Percentiles rank a stretch among this genome's conserved stretches.
Conservation (phyloP, 1,139 yeast species). For the Scheffersomyces quercinus region DNA sequence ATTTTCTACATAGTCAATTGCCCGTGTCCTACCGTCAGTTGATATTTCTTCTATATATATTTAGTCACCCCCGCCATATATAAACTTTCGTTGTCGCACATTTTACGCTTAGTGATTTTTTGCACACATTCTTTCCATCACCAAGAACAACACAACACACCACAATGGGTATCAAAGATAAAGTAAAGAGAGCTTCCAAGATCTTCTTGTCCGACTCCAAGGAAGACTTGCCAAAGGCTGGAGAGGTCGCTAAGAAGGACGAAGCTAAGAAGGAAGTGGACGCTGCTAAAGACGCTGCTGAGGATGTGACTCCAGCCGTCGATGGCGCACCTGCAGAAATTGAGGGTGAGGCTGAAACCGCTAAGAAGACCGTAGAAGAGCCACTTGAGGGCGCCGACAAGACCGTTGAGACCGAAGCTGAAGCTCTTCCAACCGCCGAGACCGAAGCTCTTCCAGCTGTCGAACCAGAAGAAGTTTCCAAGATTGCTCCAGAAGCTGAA, state of each 20-base stretch:
- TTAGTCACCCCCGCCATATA: background rate
- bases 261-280: conserved; percentile 11
- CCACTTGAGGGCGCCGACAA: conserved; percentile 1
- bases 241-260: conserved; percentile 10
- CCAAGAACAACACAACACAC: background rate
- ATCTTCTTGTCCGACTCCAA: conserved; percentile 36
- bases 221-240: conserved; percentile 22
- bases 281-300: conserved; percentile 12
- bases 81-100: background rate
- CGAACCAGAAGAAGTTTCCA: conserved; percentile 3
- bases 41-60: too few species aligned
- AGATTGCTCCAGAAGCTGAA: conserved; percentile 9
- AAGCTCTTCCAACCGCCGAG: conserved; percentile 8
- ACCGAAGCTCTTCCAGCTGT: conserved; percentile 9
- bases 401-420: conserved; percentile 4
- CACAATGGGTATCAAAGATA: conserved; percentile 46
- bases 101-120: too few species aligned
- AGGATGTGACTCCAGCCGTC: conserved; percentile 8
- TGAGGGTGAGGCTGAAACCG: conserved; percentile 11
- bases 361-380: conserved; percentile 9
- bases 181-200: conserved; percentile 47
- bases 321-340: conserved; percentile 7
- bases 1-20: too few species aligned
- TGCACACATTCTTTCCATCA: too few species aligned
- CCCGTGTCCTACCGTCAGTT: too few species aligned